Base-by-base conservation (phyloP, 2,329 filamentous ascomycete species). In the Monosporascus cannonballus region DNA sequence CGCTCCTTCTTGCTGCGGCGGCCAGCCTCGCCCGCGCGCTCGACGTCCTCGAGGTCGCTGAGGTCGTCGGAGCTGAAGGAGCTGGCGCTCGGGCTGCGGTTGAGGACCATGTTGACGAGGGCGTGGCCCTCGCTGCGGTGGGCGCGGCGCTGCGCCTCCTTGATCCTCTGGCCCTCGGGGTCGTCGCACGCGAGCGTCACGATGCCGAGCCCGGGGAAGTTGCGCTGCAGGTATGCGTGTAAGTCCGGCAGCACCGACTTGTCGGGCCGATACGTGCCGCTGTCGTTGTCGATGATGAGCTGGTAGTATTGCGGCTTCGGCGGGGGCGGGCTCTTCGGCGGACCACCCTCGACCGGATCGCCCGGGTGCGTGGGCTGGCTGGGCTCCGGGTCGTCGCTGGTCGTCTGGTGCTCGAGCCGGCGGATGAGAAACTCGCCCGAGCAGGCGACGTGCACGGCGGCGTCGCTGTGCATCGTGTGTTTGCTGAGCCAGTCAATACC, bases 381-480 rank as follows among this genome's bases (percentile, higher is more conserved):
- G 0, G 76, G 74, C 15, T 79, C 61, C 1, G 70, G 67, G 17
- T 76, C 72, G 8, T 74, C 71, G 2, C 70, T 69, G 7, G 70
- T 67, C 27, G 75, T 69, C 0, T 78, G 75, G 15, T 76, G 74
- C 50, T 78, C 69, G 25, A 89, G 76, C 3, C 87, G 81, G 15
- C 90, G 83, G 56, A 97, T 80, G 68, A 96, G 94, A 70, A 97
- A 97, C 66, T 97, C 93, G 42, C 93, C 93, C 1, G 89, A 90
- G 67, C 86, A 96, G 22, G 92, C 93, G 58, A 96, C 90, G 68
- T 96, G 96, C 2, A 89, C 87, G 37, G 85, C 88, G 1, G 96
- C 92, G 68, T 96, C 86, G 59, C 89, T 93, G 73, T 97, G 93
- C 90, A 97, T 96, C 41, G 90, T 96, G 70, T 97, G 93, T 69